phyloP scores from a whole-genome alignment of 2,329 filamentous ascomycete species.

The Pyrenochaeta sp. region DNA sequence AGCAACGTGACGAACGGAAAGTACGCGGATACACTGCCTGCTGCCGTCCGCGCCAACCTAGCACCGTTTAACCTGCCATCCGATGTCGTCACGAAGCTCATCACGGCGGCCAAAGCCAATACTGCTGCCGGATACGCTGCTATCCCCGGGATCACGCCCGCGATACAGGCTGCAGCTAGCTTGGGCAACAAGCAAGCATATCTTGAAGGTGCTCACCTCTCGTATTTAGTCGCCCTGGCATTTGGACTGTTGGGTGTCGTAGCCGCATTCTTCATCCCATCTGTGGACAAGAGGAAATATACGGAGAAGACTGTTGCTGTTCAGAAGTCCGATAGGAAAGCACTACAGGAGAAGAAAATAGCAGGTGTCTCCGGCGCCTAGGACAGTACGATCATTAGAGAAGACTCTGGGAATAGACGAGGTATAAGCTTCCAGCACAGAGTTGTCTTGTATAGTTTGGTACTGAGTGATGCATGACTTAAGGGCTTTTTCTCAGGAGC shows the following conservation, averaged over 20 bases:
- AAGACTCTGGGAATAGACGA: neutral
- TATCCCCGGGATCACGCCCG: constrained; percentile 40
- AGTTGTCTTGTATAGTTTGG: neutral
- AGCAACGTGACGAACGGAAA: constrained; percentile 41
- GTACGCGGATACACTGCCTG: constrained; percentile 26
- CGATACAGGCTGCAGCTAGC: constrained; percentile 33
- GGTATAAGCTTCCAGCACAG: neutral
- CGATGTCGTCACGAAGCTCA: constrained; percentile 22
- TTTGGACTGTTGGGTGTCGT: constrained; percentile 40
- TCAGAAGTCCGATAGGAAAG: constrained; percentile 34
- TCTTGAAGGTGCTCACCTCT: constrained; percentile 33
- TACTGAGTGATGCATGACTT: neutral
- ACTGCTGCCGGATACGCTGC: constrained; percentile 37
- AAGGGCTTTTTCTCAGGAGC: neutral
- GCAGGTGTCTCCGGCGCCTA: neutral
- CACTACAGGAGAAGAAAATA: constrained; percentile 31
- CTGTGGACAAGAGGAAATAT: constrained; percentile 39
- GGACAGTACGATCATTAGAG: neutral
- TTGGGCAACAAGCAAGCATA: constrained; percentile 42
- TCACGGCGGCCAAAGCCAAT: constrained; percentile 30
- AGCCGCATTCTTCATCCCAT: constrained; percentile 37
- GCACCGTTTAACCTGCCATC: constrained; percentile 26
- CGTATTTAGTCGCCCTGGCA: constrained; percentile 43
- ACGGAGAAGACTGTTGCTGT: constrained; percentile 38
- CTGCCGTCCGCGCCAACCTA: constrained; percentile 24